A percentile compares a stretch with the other conserved stretches of the same genome.
phyloP scores from a whole-genome alignment of 345 rosid species.

The Chamaenerion angustifolium region DNA sequence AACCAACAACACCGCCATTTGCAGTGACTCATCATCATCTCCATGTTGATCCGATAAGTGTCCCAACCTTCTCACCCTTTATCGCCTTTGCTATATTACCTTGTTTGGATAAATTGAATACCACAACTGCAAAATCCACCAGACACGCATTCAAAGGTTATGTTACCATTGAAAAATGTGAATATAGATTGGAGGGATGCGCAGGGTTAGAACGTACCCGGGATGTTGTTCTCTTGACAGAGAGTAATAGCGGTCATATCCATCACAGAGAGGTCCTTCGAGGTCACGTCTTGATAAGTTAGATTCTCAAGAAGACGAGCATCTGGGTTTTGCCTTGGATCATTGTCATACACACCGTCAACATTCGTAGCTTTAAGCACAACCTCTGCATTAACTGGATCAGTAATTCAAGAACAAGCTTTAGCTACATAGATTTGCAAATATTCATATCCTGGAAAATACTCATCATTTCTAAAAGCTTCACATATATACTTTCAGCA shows the following conservation, averaged over 20 bases:
- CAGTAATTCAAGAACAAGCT: not conserved
- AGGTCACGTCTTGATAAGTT: constrained; percentile 76
- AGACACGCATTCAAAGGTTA: not conserved
- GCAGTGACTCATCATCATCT: constrained; percentile 12
- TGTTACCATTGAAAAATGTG: not conserved
- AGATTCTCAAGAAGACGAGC: constrained; percentile 64
- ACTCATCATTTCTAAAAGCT: no score
- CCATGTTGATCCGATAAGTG: constrained; percentile 56
- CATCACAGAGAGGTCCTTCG: constrained; percentile 90
- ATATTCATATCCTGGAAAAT: no score
- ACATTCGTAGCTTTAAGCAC: constrained; percentile 92
- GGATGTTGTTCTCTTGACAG: constrained; percentile 93
- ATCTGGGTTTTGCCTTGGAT: constrained; percentile 72
- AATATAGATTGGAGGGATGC: not conserved
- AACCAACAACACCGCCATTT: constrained; percentile 2
- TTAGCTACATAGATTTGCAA: no score
- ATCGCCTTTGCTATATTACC: constrained; percentile 88
- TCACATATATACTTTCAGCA: no score
- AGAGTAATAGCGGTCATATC: constrained; percentile 94
- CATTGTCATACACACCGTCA: constrained; percentile 78
- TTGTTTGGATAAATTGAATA: constrained; percentile 64
- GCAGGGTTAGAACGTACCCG: constrained; percentile 34
- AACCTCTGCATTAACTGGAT: constrained; percentile 80
- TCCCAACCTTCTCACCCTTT: constrained; percentile 80
- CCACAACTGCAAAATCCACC: constrained; percentile 45